A percentile compares a stretch with the other conserved stretches of the same genome.
These are phyloP conservation scores for Termitomyces sp. DNA, from an alignment of 768 basidiomycete species.

Conservation along the genomic window DNA sequence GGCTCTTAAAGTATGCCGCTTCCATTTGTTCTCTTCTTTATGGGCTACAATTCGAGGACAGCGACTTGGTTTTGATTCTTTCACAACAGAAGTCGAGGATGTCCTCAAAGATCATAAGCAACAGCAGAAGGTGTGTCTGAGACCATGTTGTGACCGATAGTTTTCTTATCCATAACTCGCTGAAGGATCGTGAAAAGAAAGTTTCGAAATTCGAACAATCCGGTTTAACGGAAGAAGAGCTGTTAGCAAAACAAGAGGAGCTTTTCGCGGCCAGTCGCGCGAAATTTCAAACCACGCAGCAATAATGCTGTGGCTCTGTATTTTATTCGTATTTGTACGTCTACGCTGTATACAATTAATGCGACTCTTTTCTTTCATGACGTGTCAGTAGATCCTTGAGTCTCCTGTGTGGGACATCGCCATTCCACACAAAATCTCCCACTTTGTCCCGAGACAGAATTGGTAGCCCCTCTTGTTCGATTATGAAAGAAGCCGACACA, in stretches of 20 bases:
- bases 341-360: conserved; percentile 35
- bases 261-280: conserved; percentile 92
- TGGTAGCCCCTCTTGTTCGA: conserved; percentile 83
- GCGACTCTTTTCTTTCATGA: conserved; percentile 30
- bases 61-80: conserved; percentile 92
- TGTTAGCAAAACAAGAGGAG: conserved; percentile 82
- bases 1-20: conserved; percentile 73
- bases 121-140: conserved; percentile 74
- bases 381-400: conserved; percentile 51
- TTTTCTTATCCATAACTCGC: conserved; percentile 5
- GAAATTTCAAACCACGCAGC: conserved; percentile 66
- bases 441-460: conserved; percentile 31
- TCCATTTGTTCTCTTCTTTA: conserved; percentile 6
- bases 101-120: conserved; percentile 96
- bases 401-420: conserved; percentile 59
- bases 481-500: conserved; percentile 78
- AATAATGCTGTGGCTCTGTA: conserved; percentile 30
- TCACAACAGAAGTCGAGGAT: conserved; percentile 86
- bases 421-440: conserved; percentile 60
- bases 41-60: conserved; percentile 28
- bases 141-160: background rate
- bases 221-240: conserved; percentile 89
- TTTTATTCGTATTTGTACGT: conserved; percentile 24
- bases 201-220: conserved; percentile 86
- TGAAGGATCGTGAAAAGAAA: conserved; percentile 87